Base-by-base conservation (phyloP, 306 rosid species). In the Aeschynomene evenia region DNA sequence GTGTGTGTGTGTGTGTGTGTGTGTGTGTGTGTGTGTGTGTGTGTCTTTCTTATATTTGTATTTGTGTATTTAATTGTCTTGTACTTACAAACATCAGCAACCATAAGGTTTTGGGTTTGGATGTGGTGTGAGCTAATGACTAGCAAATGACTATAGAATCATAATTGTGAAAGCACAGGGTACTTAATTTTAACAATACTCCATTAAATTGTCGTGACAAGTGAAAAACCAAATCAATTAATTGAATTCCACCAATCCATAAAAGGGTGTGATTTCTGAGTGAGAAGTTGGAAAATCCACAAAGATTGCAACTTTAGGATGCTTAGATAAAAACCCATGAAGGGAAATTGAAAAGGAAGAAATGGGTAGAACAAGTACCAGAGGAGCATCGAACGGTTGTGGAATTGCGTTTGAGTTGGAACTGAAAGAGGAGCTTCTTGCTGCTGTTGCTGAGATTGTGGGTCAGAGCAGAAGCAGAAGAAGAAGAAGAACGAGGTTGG, bases 371-470 rank as follows among this genome's bases (percentile, higher is more conserved):
- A n/a, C n/a, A n/a, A 13, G 64, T 79, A 94, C 98, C 96, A 1
- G 98, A 83, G 67, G 79, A 78, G 79, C 98, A 94, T 15, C 88
- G 91, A 79, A 77, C 26, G 51, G 82, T 48, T 20, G 69, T 71
- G 22, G 78, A 63, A 72, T 62, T 3, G 56, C 79, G 77, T 21
- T 63, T 73, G 79, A 79, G 46, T 29, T 79, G 71, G 80, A 76
- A 79, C 31, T 76, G 56, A 66, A 75, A 75, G 24, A 37, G 49
- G 31, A 67, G 19, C 11, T 42, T 33, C 3, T 45, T 45, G 26
- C 16, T 42, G 15, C 1, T 6, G 58, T 18, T 37, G 58, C 14
- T 37, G 31, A 15, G 51, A 2, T 10, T 10, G 60, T 15, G 59
- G 55, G 77, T 23, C 43, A 55, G 59, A 73, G 51, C 4, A 50